Percentiles rank a stretch among this genome's conserved stretches.
phyloP scores from a whole-genome alignment of 768 basidiomycete genomes.

The Russula lepida region DNA sequence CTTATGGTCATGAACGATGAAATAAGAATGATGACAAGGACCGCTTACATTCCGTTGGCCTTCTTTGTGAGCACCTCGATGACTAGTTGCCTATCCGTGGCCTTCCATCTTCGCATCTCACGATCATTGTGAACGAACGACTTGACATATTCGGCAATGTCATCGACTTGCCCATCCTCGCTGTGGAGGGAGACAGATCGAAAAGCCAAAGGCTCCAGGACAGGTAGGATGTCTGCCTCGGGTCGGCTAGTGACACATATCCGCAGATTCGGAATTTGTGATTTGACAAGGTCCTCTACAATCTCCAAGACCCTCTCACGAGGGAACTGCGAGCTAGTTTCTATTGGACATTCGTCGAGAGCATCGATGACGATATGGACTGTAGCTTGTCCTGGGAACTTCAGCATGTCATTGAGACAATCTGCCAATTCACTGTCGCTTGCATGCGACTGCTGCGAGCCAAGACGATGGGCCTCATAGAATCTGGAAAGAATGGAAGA shows the following conservation, averaged over 20 bases:
- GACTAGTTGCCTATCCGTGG: background rate
- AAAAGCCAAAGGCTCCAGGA: background rate
- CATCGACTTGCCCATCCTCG: background rate
- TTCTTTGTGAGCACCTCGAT: background rate
- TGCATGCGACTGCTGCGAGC: background rate
- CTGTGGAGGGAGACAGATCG: background rate
- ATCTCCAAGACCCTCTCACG: background rate
- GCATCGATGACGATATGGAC: background rate
- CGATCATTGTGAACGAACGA: background rate
- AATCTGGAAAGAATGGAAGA: background rate
- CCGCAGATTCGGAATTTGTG: background rate
- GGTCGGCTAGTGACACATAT: slow-evolving; percentile 6
- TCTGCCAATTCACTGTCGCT: background rate
- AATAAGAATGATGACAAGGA: background rate
- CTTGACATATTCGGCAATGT: background rate
- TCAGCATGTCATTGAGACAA: background rate
- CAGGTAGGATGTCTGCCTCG: background rate
- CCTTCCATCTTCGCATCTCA: background rate
- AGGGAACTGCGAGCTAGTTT: background rate
- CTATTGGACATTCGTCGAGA: background rate
- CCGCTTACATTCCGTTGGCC: background rate
- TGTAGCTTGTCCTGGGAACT: background rate
- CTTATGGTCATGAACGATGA: background rate
- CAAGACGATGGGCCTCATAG: background rate
- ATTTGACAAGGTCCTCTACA: background rate